Percentiles rank a stretch among this genome's conserved stretches.
phyloP scores from a whole-genome alignment of 352 stramenopile genomes.

The Globisporangium perplexum region DNA sequence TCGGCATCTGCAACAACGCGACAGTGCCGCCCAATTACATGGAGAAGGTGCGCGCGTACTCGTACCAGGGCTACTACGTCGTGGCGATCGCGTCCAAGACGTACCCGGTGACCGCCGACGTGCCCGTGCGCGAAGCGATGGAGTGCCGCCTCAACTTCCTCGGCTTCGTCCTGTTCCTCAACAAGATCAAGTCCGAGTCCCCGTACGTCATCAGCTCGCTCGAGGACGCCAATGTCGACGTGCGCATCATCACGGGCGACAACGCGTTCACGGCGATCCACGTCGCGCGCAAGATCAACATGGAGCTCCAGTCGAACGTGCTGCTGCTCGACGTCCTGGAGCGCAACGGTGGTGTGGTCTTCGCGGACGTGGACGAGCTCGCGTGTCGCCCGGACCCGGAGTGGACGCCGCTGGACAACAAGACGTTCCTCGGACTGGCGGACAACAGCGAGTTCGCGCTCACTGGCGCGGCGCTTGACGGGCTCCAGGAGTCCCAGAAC shows the following conservation, averaged over 20 bases:
- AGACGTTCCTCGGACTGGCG: slow-evolving; percentile 41
- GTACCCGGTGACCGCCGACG: slow-evolving; percentile 40
- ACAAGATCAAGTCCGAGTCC: slow-evolving; percentile 86
- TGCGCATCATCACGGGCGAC: slow-evolving; percentile 89
- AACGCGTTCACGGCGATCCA: slow-evolving; percentile 77
- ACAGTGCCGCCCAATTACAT: slow-evolving; percentile 73
- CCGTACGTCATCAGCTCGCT: slow-evolving; percentile 75
- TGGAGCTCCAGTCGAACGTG: slow-evolving; percentile 54
- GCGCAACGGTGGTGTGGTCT: slow-evolving; percentile 20
- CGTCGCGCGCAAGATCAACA: slow-evolving; percentile 65
- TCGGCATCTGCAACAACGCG: slow-evolving; percentile 50
- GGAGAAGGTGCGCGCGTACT: slow-evolving; percentile 45
- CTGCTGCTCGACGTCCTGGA: slow-evolving; percentile 38
- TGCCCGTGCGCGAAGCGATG: slow-evolving; percentile 61
- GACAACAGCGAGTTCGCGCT: slow-evolving; percentile 63
- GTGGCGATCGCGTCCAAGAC: slow-evolving; percentile 56
- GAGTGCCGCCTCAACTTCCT: slow-evolving; percentile 74
- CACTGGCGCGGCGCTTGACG: slow-evolving; percentile 54
- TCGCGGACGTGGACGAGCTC: slow-evolving; percentile 57
- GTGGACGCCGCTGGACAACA: slow-evolving; percentile 37
- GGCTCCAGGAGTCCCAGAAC: slow-evolving; percentile 22
- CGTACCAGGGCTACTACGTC: slow-evolving; percentile 84
- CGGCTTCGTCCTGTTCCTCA: slow-evolving; percentile 88
- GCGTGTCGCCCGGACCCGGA: slow-evolving; percentile 16
- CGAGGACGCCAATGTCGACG: slow-evolving; percentile 63